A percentile compares a stretch with the other conserved stretches of the same genome.
Conservation (phyloP, 768 basidiomycete genomes). For the Lactarius vividus region DNA sequence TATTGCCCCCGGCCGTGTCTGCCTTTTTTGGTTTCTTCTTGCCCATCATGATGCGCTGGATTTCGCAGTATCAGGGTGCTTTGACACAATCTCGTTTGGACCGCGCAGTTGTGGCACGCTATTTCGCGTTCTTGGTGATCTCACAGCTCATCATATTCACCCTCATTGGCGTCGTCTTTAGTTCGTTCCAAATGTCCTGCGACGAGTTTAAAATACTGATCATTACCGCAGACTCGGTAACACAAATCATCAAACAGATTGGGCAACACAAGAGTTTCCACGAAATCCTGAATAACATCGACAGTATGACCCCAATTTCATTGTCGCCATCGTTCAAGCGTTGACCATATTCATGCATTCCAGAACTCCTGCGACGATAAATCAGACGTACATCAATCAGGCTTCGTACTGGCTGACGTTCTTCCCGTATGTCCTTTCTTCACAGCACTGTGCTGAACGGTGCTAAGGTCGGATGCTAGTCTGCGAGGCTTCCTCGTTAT, state of each 20-base stretch:
- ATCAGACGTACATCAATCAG: constrained; percentile 88
- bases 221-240: constrained; percentile 33
- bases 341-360: not conserved
- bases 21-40: constrained; percentile 88
- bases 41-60: constrained; percentile 86
- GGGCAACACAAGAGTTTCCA: constrained; percentile 46
- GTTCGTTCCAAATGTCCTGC: constrained; percentile 42
- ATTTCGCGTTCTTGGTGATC: constrained; percentile 92
- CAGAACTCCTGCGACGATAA: constrained; percentile 68
- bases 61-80: constrained; percentile 67
- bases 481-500: constrained; percentile 92
- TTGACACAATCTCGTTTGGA: constrained; percentile 78
- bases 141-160: constrained; percentile 95
- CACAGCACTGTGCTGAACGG: not conserved
- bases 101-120: constrained; percentile 87
- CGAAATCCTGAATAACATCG: constrained; percentile 45
- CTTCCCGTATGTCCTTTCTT: constrained; percentile 68
- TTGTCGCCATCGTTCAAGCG: not conserved
- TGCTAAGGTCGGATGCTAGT: constrained; percentile 38
- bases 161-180: constrained; percentile 83
- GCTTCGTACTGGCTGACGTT: constrained; percentile 91
- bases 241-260: constrained; percentile 48
- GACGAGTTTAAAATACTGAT: constrained; percentile 6
- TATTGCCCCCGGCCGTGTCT: constrained; percentile 86
- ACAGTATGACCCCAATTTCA: constrained; percentile 36